A percentile compares a stretch with the other conserved stretches of the same genome.
Conservation (phyloP, 768 basidiomycete species). For the Coprinopsis cinerea region DNA sequence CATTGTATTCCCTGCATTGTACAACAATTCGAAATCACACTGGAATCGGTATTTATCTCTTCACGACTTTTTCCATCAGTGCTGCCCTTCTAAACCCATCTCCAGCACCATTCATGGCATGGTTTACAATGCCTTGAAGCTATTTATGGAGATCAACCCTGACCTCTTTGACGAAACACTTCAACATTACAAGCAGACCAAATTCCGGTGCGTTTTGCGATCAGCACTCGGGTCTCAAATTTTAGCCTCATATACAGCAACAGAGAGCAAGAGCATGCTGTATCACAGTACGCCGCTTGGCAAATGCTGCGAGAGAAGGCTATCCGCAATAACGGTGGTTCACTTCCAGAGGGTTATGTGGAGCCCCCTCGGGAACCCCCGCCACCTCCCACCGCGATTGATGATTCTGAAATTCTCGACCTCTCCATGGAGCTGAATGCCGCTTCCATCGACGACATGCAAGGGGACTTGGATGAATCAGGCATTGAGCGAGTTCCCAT, state of each 20-base stretch:
- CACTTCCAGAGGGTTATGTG: slow-evolving; percentile 64
- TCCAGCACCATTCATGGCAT: slow-evolving; percentile 94
- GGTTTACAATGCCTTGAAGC: slow-evolving; percentile 97
- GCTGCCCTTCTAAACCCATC: slow-evolving; percentile 8
- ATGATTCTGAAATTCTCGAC: slow-evolving; percentile 84
- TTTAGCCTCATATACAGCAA: slow-evolving; percentile 23
- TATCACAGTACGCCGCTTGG: slow-evolving; percentile 87
- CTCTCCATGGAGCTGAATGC: slow-evolving; percentile 86
- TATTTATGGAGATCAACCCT: slow-evolving; percentile 99
- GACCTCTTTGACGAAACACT: slow-evolving; percentile 92
- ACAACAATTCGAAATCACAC: slow-evolving; percentile 93
- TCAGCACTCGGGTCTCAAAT: not conserved
- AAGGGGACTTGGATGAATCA: slow-evolving; percentile 68
- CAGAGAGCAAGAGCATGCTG: slow-evolving; percentile 85
- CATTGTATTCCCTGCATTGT: slow-evolving; percentile 94
- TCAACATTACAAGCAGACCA: slow-evolving; percentile 87
- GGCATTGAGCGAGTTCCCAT: slow-evolving; percentile 87
- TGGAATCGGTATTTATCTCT: slow-evolving; percentile 84
- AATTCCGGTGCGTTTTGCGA: slow-evolving; percentile 61
- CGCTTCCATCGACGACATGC: slow-evolving; percentile 69
- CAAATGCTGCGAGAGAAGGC: slow-evolving; percentile 77
- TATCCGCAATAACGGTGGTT: slow-evolving; percentile 61
- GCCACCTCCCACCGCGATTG: slow-evolving; percentile 67
- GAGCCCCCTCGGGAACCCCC: slow-evolving; percentile 69
- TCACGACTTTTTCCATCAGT: slow-evolving; percentile 2